phyloP scores from a whole-genome alignment of 306 rosid species.

The Acacia acuminata region DNA sequence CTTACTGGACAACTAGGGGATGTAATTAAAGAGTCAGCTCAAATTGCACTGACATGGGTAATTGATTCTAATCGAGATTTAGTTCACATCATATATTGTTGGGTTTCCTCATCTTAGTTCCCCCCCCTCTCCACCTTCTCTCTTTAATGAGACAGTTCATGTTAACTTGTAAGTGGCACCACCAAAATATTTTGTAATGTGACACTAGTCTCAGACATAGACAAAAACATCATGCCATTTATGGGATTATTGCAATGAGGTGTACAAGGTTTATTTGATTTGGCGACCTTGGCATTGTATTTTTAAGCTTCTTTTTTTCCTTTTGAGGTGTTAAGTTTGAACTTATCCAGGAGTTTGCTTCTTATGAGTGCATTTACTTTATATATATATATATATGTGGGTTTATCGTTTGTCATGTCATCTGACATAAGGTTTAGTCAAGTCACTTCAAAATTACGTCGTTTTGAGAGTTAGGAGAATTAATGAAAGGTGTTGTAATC shows the following conservation, averaged over 20 bases:
- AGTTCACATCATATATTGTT: slow-evolving; percentile 2
- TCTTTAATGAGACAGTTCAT: slow-evolving; percentile 20
- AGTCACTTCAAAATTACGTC: no score
- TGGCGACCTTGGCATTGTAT: slow-evolving; percentile 11
- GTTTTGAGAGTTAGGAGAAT: no score
- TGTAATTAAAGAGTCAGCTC: slow-evolving; percentile 97
- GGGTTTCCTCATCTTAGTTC: slow-evolving; percentile 11
- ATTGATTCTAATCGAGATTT: slow-evolving; percentile 34
- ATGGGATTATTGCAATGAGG: slow-evolving; percentile 15
- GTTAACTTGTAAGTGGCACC: neutral
- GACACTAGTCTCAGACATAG: neutral
- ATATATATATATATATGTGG: neutral
- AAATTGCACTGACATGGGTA: slow-evolving; percentile 99
- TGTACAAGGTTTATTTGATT: neutral
- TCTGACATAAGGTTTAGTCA: no score
- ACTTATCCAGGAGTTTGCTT: neutral
- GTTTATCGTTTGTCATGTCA: no score
- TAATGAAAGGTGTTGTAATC: no score
- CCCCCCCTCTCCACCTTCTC: no score
- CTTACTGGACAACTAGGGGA: slow-evolving; percentile 99
- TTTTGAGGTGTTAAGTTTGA: slow-evolving; percentile 6
- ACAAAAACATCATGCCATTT: slow-evolving; percentile 11
- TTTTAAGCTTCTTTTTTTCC: slow-evolving; percentile 5
- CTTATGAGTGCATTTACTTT: neutral
- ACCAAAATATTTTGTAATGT: neutral